These are phyloP conservation scores for Leptographium flavum DNA, from an alignment of 2,329 filamentous ascomycete species.

Conservation along the genomic window DNA sequence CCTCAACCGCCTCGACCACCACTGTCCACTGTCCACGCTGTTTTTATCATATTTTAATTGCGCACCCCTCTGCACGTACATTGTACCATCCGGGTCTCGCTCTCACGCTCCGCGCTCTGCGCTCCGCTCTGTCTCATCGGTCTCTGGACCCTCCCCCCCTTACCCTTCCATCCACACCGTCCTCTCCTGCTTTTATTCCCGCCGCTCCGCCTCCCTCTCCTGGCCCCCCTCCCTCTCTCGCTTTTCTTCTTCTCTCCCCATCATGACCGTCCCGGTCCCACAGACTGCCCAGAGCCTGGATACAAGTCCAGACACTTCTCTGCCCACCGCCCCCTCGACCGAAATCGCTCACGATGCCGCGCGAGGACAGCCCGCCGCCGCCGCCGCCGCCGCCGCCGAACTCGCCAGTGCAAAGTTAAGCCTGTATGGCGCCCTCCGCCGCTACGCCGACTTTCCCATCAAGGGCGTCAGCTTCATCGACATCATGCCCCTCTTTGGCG, in stretches of 20 bases:
- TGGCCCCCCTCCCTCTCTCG: slow-evolving; percentile 16
- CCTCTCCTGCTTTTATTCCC: slow-evolving; percentile 3
- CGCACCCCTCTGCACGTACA: slow-evolving; percentile 6
- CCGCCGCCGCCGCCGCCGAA: slow-evolving; percentile 48
- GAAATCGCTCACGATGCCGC: slow-evolving; percentile 37
- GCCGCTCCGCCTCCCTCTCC: slow-evolving; percentile 12
- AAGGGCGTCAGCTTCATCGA: slow-evolving; percentile 94
- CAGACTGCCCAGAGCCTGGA: slow-evolving; percentile 11
- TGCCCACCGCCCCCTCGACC: slow-evolving; percentile 13
- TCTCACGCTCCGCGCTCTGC: background rate
- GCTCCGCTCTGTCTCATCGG: background rate
- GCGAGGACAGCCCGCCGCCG: slow-evolving; percentile 48
- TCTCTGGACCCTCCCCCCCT: background rate
- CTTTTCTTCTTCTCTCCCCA: slow-evolving; percentile 17
- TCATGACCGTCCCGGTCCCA: slow-evolving; percentile 19
- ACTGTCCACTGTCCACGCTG: background rate
- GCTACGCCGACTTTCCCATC: slow-evolving; percentile 84
- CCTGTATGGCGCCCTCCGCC: slow-evolving; percentile 60
- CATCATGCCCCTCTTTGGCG: slow-evolving; percentile 89
- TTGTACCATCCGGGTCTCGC: background rate
- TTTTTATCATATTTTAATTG: too few species aligned
- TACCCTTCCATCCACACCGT: background rate
- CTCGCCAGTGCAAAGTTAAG: slow-evolving; percentile 55
- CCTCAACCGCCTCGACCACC: slow-evolving; percentile 1
- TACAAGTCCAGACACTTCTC: slow-evolving; percentile 19